Evolutionary conservation across 768 basidiomycete species (phyloP), one percentile per base, ranked within the genome.

Genomic region (Xanthoconium stramineum): DNA sequence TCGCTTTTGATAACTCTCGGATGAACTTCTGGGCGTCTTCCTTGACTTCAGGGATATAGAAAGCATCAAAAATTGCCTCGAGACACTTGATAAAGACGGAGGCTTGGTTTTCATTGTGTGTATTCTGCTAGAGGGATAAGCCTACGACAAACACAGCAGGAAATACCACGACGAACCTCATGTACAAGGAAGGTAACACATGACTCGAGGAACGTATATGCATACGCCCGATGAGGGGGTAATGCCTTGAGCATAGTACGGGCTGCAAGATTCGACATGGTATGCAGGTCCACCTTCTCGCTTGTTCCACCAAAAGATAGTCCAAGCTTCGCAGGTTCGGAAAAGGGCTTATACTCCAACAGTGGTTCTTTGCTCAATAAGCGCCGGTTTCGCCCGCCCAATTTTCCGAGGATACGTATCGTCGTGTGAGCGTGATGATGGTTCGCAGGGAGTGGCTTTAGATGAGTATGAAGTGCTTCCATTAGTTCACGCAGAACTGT

Each of bases 341-440:
- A 85, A 59, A 84, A 81, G 47, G 86, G 77, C 12, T 80, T 81
- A 70, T 86, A 96, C 37, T 81, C 80, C 50, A 99, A 74, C 20
- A 82, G 70, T 1, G 91, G 89, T 47, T 94, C 89, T 59, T 89
- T 88, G 55, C 86, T 83, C 55, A 97, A 76, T 56, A 98, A 78
- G 39, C 90, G 83, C 29, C 97, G 81, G 71, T 98, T 99, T 47
- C 97, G 78, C 2, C 97, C 97, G 8, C 97, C 97, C 5, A 99
- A 76, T 73, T 98, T 99, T 42, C 97, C 97, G 5, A 99, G 77
- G 54, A 99, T 98, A 28, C 97, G 88, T 63, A 97, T 91, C 2
- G 96, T 95, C 14, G 91, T 93, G 70, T 98, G 93, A 0, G 97
- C 87, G 52, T 94, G 91, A 57, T 87, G 84, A 66, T 96, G 93